Base-by-base conservation (phyloP, 345 rosid species). In the Garcia nutans region DNA sequence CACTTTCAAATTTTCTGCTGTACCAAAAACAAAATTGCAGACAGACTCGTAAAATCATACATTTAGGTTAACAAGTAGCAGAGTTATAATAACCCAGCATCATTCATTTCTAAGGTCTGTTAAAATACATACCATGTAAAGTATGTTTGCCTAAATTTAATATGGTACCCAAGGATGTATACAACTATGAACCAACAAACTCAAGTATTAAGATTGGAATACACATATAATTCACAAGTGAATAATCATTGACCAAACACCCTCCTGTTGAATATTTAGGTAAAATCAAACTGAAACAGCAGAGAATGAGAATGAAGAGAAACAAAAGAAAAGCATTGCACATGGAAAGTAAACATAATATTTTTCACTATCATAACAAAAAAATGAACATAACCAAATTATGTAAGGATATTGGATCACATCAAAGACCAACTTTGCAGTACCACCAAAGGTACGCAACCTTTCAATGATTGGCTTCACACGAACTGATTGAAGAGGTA, bases 401-500 rank as follows among this genome's bases (percentile, higher is more conserved):
- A 77, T 82, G 71, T 47, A 83, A 93, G 98, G 98, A 93, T 92
- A 96, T 93, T 92, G 93, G 79, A 96, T 96, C 74, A 93, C 93
- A 84, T 96, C 99, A 85, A 84, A 96, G 73, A 89, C 80, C 59
- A 88, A 91, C 86, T 84, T 92, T 67, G 98, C 91, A 61, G 96
- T 87, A 72, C 98, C 94, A 55, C 91, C 97, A 75, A 93, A 85
- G 64, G 86, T 85, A 75, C 98, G 94, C 76, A 93, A 76, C 85
- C 93, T 86, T 86, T 96, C 99, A 76, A 77, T 41, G 57, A 93
- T 83, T 68, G 93, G 93, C 91, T 96, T 96, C 68, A 93, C 94
- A 75, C 97, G 98, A 77, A 93, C 91, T 15, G 99, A 89, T 78
- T 88, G 97, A 80, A 96, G 93, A 55, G 99, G 99, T 75, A 93